Conservation (phyloP, 129 eudicot species). For the Artemisia argyi region DNA sequence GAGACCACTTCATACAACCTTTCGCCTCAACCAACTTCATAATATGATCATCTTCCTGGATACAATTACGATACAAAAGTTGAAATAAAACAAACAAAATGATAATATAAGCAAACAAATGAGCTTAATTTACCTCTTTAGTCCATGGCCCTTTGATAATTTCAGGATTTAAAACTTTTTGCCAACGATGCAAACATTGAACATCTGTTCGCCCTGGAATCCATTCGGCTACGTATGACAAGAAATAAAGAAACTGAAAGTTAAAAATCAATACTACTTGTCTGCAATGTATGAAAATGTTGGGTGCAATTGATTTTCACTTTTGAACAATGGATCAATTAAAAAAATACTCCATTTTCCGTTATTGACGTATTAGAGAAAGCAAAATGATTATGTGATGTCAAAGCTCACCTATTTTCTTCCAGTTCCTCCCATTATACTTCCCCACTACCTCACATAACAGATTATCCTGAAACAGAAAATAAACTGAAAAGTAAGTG, state of each 20-base stretch:
- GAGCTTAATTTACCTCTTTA: slow-evolving; percentile 45
- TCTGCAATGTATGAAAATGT: background rate
- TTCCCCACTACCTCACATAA: slow-evolving; percentile 44
- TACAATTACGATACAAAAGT: slow-evolving; percentile 6
- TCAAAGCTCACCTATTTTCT: slow-evolving; percentile 45
- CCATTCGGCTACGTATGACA: slow-evolving; percentile 45
- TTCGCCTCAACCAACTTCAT: slow-evolving; percentile 38
- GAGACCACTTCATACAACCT: slow-evolving; percentile 64
- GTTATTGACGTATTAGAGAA: background rate
- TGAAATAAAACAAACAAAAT: background rate
- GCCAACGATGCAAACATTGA: slow-evolving; percentile 77
- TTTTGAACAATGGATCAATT: too few relatives aligned
- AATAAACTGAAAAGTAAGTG: background rate
- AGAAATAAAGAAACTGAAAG: background rate
- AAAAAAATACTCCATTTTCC: background rate
- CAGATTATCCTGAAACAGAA: slow-evolving; percentile 36
- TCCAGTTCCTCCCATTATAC: slow-evolving; percentile 50
- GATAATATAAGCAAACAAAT: background rate
- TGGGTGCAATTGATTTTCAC: background rate
- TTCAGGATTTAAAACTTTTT: slow-evolving; percentile 68
- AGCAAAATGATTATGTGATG: background rate
- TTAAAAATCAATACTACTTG: background rate
- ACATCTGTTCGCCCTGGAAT: slow-evolving; percentile 56
- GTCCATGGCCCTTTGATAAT: slow-evolving; percentile 68
- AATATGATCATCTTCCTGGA: slow-evolving; percentile 63